Evolutionary conservation across 208 protist species (phyloP).

Genomic region (Leishmania martiniquensis): DNA sequence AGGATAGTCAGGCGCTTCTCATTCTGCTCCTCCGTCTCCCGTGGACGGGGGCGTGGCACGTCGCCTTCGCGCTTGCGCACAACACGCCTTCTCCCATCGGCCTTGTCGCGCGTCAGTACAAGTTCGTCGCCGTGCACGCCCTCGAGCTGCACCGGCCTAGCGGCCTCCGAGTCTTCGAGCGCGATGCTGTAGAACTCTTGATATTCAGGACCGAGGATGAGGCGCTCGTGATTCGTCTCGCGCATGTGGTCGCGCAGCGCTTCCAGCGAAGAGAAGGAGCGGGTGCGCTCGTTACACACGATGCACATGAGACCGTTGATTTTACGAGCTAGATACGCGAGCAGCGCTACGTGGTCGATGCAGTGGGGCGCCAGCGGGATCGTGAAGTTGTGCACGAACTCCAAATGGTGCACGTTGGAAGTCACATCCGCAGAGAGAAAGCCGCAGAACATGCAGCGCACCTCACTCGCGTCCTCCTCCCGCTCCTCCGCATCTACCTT

Average conservation of each 20-base stretch:
- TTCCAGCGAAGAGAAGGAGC: conserved; percentile 66
- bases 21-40: conserved; percentile 60
- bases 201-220: conserved; percentile 85
- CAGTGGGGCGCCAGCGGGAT: conserved; percentile 77
- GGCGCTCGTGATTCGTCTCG: conserved; percentile 76
- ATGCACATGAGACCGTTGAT: conserved; percentile 89
- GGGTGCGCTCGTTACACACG: conserved; percentile 87
- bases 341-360: conserved; percentile 57
- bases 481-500: conserved; percentile 72
- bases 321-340: conserved; percentile 87
- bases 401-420: conserved; percentile 73
- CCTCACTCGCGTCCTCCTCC: conserved; percentile 77
- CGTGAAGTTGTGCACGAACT: conserved; percentile 66
- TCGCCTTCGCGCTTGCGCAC: conserved; percentile 70
- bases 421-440: conserved; percentile 42
- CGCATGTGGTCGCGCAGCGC: conserved; percentile 88
- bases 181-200: conserved; percentile 78
- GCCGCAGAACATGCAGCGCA: conserved; percentile 89
- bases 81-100: conserved; percentile 34
- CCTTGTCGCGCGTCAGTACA: conserved; percentile 30
- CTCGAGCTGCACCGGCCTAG: conserved; percentile 48
- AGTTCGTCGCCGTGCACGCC: conserved; percentile 53
- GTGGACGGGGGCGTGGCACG: conserved; percentile 63
- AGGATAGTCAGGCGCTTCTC: conserved; percentile 66
- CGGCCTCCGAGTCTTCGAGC: conserved; percentile 61